These are phyloP conservation scores for Globisporangium canariense DNA, from an alignment of 352 stramenopile genomes.

Conservation along the genomic window DNA sequence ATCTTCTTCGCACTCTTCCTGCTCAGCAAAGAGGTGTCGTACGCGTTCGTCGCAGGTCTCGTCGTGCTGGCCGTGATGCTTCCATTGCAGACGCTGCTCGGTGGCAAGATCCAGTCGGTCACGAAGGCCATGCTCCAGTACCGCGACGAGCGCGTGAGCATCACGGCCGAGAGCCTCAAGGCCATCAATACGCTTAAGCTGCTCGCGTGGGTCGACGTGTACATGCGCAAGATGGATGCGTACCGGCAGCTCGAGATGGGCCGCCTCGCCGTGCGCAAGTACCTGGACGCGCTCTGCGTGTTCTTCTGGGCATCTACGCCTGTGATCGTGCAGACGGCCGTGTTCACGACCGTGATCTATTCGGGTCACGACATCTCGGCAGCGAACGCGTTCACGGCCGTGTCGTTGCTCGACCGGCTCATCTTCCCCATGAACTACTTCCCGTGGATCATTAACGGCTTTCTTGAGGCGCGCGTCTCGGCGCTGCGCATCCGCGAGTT, in stretches of 20 bases:
- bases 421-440: slow-evolving; percentile 92
- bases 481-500: slow-evolving; percentile 70
- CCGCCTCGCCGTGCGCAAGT: slow-evolving; percentile 76
- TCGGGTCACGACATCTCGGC: slow-evolving; percentile 68
- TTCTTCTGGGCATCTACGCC: slow-evolving; percentile 90
- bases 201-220: slow-evolving; percentile 55
- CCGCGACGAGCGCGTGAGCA: slow-evolving; percentile 76
- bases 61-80: slow-evolving; percentile 79
- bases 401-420: slow-evolving; percentile 84
- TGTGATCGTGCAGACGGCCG: slow-evolving; percentile 81
- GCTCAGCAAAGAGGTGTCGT: slow-evolving; percentile 74
- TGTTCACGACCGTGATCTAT: slow-evolving; percentile 78
- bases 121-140: slow-evolving; percentile 71
- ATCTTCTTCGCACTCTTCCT: slow-evolving; percentile 73
- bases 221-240: slow-evolving; percentile 42
- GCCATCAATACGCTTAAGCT: slow-evolving; percentile 81
- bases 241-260: slow-evolving; percentile 64
- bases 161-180: slow-evolving; percentile 62
- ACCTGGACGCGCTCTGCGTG: slow-evolving; percentile 86
- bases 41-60: slow-evolving; percentile 81
- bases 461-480: slow-evolving; percentile 84
- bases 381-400: slow-evolving; percentile 79
- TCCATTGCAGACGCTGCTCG: slow-evolving; percentile 77
- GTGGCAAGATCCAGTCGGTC: slow-evolving; percentile 69
- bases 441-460: slow-evolving; percentile 89